Base-by-base conservation (phyloP, 371 early-diverging fungal species). In the Pancytospora philotis region DNA sequence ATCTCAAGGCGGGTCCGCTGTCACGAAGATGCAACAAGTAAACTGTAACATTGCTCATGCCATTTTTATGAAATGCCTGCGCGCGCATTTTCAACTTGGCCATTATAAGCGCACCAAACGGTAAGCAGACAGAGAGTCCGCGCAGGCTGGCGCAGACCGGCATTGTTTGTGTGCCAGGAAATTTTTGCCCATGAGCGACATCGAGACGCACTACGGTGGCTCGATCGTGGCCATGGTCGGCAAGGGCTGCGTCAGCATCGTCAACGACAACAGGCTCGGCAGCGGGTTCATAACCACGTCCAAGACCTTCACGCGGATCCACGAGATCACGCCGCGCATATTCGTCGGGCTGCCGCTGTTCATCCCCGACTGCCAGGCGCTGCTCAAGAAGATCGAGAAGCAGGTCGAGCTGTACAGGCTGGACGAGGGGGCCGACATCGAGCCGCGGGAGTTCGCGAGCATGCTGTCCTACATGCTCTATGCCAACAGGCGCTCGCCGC, bases 211-310 rank as follows among this genome's bases (percentile, higher is more conserved):
- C 64, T 81, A 82, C 65, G 82, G 82, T 52, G 82, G 80, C 36
- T 89, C 92, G 69, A 83, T 96, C 63, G 88, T 97, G 74, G 97
- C 94, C 74, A 95, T 98, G 94, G 86, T 85, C 49, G 97, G 99
- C 77, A 93, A 95, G 81, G 85, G 88, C 80, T 92, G 92, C 78
- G 93, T 97, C 3, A 93, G 93, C 51, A 92, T 98, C 72, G 94
- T 93, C 1, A 85, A 89, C 34, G 99, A 98, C 83, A 75, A 81
- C 19, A 73, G 86, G 61, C 83, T 86, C 55, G 93, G 97, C 48
- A 85, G 87, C 62, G 91, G 92, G 73, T 86, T 87, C 71, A 85
- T 93, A 84, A 95, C 96, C 22, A 85, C 94, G 19, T 85, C 87
- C 57, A 90, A 86, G 52, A 86, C 92, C 66, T 93, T 94, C 76